These are phyloP conservation scores for Saraca asoca DNA, from an alignment of 331 rosid genomes.

Conservation along the genomic window DNA sequence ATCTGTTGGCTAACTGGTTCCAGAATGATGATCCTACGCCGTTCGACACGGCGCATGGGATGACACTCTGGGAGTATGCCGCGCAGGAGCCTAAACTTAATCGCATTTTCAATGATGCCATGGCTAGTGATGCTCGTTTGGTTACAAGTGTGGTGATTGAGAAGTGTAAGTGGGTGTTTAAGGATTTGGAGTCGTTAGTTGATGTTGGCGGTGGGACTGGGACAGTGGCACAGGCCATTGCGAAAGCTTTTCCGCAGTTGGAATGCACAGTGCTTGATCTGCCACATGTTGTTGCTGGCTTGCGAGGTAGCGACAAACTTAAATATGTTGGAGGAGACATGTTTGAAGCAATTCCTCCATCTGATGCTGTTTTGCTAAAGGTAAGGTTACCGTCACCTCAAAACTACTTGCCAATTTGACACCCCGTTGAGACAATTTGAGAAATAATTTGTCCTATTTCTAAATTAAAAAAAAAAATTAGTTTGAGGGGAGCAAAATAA, in stretches of 20 bases:
- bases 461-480: no score
- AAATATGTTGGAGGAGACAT: slow-evolving; percentile 44
- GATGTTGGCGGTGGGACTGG: slow-evolving; percentile 56
- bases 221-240: slow-evolving; percentile 39
- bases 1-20: slow-evolving; percentile 27
- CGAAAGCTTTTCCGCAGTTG: slow-evolving; percentile 32
- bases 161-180: slow-evolving; percentile 39
- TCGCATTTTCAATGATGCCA: slow-evolving; percentile 34
- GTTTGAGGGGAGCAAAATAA: no score
- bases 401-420: no score
- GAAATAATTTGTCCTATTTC: no score
- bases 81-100: not conserved
- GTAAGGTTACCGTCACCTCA: no score
- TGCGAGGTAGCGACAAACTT: slow-evolving; percentile 32
- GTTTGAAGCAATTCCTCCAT: slow-evolving; percentile 44
- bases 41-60: slow-evolving; percentile 27
- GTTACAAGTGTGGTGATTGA: slow-evolving; percentile 25
- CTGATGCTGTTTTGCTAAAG: slow-evolving; percentile 35
- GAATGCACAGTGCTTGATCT: slow-evolving; percentile 50
- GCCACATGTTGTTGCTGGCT: no score
- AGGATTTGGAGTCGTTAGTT: slow-evolving; percentile 38
- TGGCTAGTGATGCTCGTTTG: slow-evolving; percentile 40
- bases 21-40: slow-evolving; percentile 25
- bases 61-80: slow-evolving; percentile 32
- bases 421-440: no score